Evolutionary conservation across 108 stramenopile species (phyloP), one percentile per base, ranked within the genome.

Genomic region (Cyclotella baltica): DNA sequence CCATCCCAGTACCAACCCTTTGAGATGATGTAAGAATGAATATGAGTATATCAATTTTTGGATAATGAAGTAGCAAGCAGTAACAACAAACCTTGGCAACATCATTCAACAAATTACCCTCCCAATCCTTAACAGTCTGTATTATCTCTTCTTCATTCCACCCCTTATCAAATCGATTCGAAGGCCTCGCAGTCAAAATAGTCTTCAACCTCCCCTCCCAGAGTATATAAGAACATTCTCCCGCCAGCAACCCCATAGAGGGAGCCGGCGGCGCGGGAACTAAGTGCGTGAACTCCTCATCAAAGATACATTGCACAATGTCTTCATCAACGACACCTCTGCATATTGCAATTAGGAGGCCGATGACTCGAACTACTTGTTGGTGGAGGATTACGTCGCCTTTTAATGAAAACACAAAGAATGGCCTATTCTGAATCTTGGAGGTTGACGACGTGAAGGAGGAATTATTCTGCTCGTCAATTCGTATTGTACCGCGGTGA

Each of bases 221-320:
- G 2, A 72, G 73, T 52, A 79, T 86, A 70, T 90, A 94, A 9
- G 75, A 61, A 3, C 85, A 76, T 75, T 94, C 93, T 19, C 73
- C 84, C 16, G 84, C 81, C 57, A 86, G 33, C 72, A 94, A 72
- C 0, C 88, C 93, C 22, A 70, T 23, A 10, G 43, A 40, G 6
- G 91, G 91, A 18, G 80, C 88, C 30, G 86, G 81, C 55, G 93
- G 93, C 4, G 91, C 88, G 9, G 91, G 88, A 19, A 94, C 81
- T 59, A 92, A 69, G 73, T 88, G 78, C 1, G 88, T 88, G 74
- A 88, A 94, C 23, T 85, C 58, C 70, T 95, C 93, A 56, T 95
- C 93, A 71, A 95, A 92, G 0, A 92, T 77, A 67, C 91, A 95
- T 27, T 95, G 90, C 8, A 92, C 51, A 58, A 95, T 85, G 29